Conservation (phyloP, 352 stramenopile species). For the Phytophthora hibernalis region DNA sequence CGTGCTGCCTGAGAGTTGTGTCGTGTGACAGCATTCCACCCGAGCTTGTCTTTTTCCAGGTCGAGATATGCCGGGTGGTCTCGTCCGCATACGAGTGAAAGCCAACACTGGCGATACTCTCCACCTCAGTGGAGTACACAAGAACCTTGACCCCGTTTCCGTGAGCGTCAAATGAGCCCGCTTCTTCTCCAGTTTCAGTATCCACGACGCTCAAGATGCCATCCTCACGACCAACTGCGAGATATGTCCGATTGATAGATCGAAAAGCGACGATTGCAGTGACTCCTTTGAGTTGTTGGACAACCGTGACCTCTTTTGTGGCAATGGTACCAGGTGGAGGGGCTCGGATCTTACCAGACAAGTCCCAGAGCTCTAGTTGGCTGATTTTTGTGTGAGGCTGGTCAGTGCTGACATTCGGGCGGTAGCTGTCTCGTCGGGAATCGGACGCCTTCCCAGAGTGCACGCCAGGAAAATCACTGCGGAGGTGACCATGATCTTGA, state of each 20-base stretch:
- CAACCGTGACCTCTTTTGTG: slow-evolving; percentile 35
- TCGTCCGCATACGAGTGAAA: slow-evolving; percentile 75
- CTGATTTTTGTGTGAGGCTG: slow-evolving; percentile 58
- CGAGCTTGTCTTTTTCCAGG: slow-evolving; percentile 52
- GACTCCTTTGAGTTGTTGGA: slow-evolving; percentile 63
- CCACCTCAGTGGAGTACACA: slow-evolving; percentile 49
- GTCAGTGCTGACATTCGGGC: slow-evolving; percentile 33
- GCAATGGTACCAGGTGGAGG: slow-evolving; percentile 32
- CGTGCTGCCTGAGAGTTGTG: slow-evolving; percentile 44
- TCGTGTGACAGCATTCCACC: slow-evolving; percentile 39
- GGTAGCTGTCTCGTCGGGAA: slow-evolving; percentile 36
- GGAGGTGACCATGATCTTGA: slow-evolving; percentile 58
- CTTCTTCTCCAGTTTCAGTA: slow-evolving; percentile 50
- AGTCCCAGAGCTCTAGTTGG: slow-evolving; percentile 66
- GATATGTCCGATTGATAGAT: slow-evolving; percentile 59
- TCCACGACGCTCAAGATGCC: slow-evolving; percentile 64
- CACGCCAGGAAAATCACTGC: slow-evolving; percentile 56
- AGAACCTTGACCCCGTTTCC: slow-evolving; percentile 65
- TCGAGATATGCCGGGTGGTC: slow-evolving; percentile 62
- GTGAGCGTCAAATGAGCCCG: slow-evolving; percentile 63
- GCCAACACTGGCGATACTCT: slow-evolving; percentile 65
- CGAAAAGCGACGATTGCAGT: slow-evolving; percentile 53
- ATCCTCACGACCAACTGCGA: slow-evolving; percentile 62
- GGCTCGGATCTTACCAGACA: slow-evolving; percentile 41
- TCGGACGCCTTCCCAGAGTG: slow-evolving; percentile 26